Conservation (phyloP, 169 alveolate genomes). For the Ichthyophthirius multifiliis region DNA sequence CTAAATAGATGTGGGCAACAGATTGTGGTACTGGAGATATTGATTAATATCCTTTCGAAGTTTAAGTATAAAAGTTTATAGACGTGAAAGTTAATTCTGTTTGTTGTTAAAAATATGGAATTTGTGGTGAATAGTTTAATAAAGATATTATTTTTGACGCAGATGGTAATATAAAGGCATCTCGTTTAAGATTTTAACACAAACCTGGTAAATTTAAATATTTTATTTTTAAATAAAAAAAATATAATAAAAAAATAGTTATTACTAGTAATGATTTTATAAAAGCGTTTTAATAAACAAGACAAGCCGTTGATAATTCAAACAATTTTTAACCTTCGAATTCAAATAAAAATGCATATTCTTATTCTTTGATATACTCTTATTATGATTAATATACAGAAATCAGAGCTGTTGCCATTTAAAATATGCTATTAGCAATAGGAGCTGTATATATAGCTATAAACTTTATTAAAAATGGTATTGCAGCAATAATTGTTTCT, state of each 20-base stretch:
- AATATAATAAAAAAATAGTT: background rate
- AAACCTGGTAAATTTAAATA: constrained; percentile 24
- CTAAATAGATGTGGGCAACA: constrained; percentile 54
- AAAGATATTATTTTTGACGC: constrained; percentile 66
- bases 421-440: constrained; percentile 62
- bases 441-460: constrained; percentile 74
- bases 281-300: constrained; percentile 13
- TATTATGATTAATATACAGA: constrained; percentile 79
- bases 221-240: background rate
- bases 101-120: constrained; percentile 75
- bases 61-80: constrained; percentile 59
- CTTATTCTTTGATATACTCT: constrained; percentile 74
- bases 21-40: constrained; percentile 62
- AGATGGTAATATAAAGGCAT: constrained; percentile 60
- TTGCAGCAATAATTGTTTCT: constrained; percentile 62
- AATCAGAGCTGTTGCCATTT: constrained; percentile 68
- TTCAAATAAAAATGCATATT: constrained; percentile 52
- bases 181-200: constrained; percentile 74
- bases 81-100: constrained; percentile 55
- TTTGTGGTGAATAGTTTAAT: constrained; percentile 78
- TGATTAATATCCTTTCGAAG: constrained; percentile 47
- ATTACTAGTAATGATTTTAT: constrained; percentile 16
- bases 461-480: constrained; percentile 51
- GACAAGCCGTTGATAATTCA: constrained; percentile 22
- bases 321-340: background rate